Percentiles rank a stretch among this genome's conserved stretches.
phyloP scores from a whole-genome alignment of 805 yeast genomes.

The Kazachstania psychrophila region DNA sequence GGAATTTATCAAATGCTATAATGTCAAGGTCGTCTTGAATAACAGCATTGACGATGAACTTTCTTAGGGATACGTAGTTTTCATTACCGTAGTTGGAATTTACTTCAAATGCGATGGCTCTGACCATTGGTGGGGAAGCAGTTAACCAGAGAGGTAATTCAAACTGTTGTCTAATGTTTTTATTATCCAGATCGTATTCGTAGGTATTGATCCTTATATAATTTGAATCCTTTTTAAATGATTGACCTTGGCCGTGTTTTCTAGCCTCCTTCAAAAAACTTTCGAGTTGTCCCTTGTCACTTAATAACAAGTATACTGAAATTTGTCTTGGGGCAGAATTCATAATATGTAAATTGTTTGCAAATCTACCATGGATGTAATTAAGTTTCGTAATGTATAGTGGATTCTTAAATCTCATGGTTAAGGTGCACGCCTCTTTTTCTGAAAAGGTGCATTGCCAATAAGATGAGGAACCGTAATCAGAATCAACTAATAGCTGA shows the following conservation, averaged over 20 bases:
- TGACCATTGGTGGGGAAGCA: slow-evolving; percentile 24
- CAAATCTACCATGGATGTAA: slow-evolving; percentile 31
- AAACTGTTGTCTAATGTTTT: slow-evolving; percentile 24
- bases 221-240: slow-evolving; percentile 13
- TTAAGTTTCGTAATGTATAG: slow-evolving; percentile 30
- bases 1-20: slow-evolving; percentile 14
- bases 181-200: slow-evolving; percentile 19
- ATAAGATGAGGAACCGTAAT: slow-evolving; percentile 19
- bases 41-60: slow-evolving; percentile 36
- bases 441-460: slow-evolving; percentile 26
- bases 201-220: slow-evolving; percentile 25
- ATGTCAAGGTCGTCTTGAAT: slow-evolving; percentile 30
- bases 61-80: slow-evolving; percentile 31
- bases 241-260: slow-evolving; percentile 12
- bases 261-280: slow-evolving; percentile 12
- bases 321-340: slow-evolving; percentile 33
- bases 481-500: slow-evolving; percentile 20
- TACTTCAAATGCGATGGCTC: slow-evolving; percentile 27
- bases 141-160: slow-evolving; percentile 27
- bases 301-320: slow-evolving; percentile 26
- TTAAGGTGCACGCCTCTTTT: slow-evolving; percentile 25
- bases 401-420: slow-evolving; percentile 33
- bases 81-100: slow-evolving; percentile 32
- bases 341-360: slow-evolving; percentile 31
- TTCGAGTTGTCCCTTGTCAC: slow-evolving; percentile 6